phyloP scores from a whole-genome alignment of 2,329 filamentous ascomycete genomes.

The Pyrenophora tritici-repentis region DNA sequence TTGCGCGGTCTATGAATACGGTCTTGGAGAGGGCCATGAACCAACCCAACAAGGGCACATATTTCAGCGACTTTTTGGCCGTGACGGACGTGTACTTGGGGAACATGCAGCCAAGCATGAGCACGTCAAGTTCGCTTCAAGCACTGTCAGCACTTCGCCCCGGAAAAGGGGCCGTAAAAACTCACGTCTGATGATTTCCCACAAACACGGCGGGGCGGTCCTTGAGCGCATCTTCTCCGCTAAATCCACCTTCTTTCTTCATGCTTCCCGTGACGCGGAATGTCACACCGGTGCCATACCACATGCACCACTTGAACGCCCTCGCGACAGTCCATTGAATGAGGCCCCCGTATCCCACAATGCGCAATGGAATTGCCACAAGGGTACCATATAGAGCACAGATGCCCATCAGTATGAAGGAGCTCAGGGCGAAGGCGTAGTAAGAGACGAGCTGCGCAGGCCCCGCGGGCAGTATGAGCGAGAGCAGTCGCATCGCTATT shows the following conservation, averaged over 20 bases:
- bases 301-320: conserved; percentile 80
- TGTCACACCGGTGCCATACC: conserved; percentile 72
- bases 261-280: conserved; percentile 66
- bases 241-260: conserved; percentile 36
- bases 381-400: conserved; percentile 74
- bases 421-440: conserved; percentile 64
- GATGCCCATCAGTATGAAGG: conserved; percentile 43
- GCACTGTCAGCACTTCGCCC: conserved; percentile 19
- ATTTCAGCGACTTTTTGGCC: conserved; percentile 82
- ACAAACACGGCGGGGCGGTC: conserved; percentile 83
- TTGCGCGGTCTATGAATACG: conserved; percentile 93
- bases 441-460: conserved; percentile 57
- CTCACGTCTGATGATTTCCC: conserved; percentile 85
- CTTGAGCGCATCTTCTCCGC: conserved; percentile 40
- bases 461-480: conserved; percentile 35
- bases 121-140: conserved; percentile 78
- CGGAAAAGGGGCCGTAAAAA: conserved; percentile 9
- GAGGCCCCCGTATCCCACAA: conserved; percentile 73
- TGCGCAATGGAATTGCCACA: conserved; percentile 71
- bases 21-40: conserved; percentile 85
- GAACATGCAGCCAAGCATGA: conserved; percentile 88
- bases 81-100: conserved; percentile 91
- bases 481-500: conserved; percentile 36
- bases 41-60: conserved; percentile 86
- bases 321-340: conserved; percentile 85